Conservation (phyloP, 2,329 filamentous ascomycete species). For the Metarhizium anisopliae region DNA sequence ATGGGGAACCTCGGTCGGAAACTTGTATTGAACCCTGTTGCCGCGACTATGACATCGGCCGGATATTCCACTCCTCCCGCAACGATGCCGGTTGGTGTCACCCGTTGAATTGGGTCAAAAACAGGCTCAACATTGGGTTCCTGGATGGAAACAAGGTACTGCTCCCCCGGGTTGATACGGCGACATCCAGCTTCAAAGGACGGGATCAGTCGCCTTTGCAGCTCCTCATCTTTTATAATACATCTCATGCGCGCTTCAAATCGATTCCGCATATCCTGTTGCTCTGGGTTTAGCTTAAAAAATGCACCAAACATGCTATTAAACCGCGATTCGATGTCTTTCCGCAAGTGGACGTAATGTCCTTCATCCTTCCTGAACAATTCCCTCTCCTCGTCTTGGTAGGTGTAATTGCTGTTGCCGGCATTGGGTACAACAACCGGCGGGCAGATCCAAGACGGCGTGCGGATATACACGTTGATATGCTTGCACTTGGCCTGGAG, state of each 20-base stretch:
- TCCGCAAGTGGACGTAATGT: constrained; percentile 16
- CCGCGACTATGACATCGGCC: constrained; percentile 12
- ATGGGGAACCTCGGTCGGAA: constrained; percentile 16
- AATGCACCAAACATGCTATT: constrained; percentile 32
- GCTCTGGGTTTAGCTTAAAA: constrained; percentile 20
- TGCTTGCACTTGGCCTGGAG: constrained; percentile 31
- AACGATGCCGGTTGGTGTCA: constrained; percentile 18
- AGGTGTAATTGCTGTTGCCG: constrained; percentile 7
- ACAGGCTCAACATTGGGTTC: constrained; percentile 30
- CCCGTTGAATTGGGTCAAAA: constrained; percentile 16
- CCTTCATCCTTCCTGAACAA: constrained; percentile 4
- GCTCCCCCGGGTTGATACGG: constrained; percentile 25
- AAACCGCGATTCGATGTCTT: constrained; percentile 27
- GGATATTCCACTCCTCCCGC: constrained; percentile 12
- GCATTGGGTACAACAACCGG: constrained; percentile 8
- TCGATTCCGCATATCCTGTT: constrained; percentile 7
- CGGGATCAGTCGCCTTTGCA: constrained; percentile 13
- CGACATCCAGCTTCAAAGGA: constrained; percentile 15
- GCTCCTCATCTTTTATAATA: constrained; percentile 6
- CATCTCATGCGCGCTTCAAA: constrained; percentile 11
- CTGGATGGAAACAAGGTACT: constrained; percentile 30
- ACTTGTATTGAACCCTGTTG: constrained; percentile 15
- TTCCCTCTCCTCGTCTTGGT: constrained; percentile 7
- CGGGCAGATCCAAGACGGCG: constrained; percentile 35
- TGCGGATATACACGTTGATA: constrained; percentile 35